Conservation (phyloP, 1,284 basidiomycete genomes). For the Cerrena zonata region DNA sequence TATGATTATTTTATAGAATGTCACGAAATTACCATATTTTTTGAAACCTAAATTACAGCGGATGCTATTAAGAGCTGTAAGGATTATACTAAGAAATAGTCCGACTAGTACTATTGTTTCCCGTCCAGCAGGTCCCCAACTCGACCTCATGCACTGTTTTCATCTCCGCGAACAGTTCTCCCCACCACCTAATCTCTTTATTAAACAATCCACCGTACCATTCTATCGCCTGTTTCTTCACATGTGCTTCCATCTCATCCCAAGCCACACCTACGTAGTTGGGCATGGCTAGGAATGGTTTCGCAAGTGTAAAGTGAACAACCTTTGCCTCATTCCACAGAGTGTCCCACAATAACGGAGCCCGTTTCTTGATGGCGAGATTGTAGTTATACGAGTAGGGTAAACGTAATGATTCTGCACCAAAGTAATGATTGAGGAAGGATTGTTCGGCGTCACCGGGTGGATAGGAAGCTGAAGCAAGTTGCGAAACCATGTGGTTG, state of each 20-base stretch:
- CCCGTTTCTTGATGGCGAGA: slow-evolving; percentile 36
- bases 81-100: too few species aligned
- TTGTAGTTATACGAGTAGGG: slow-evolving; percentile 44
- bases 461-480: slow-evolving; percentile 32
- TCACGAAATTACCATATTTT: too few species aligned
- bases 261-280: slow-evolving; percentile 5
- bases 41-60: too few species aligned
- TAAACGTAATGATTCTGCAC: slow-evolving; percentile 30
- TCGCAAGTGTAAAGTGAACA: slow-evolving; percentile 38
- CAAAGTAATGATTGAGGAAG: slow-evolving; percentile 41
- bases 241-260: slow-evolving; percentile 43
- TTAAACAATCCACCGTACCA: slow-evolving; percentile 20
- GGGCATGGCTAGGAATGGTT: slow-evolving; percentile 30
- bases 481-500: slow-evolving; percentile 30
- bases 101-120: too few species aligned
- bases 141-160: background rate
- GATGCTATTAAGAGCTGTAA: too few species aligned
- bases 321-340: slow-evolving; percentile 31
- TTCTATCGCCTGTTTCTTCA: slow-evolving; percentile 30
- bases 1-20: too few species aligned
- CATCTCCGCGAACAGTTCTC: slow-evolving; percentile 9
- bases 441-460: slow-evolving; percentile 37
- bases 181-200: slow-evolving; percentile 11
- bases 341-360: slow-evolving; percentile 32
- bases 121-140: background rate